Conservation (phyloP, 2,329 filamentous ascomycete species). For the Colletotrichum liriopes region DNA sequence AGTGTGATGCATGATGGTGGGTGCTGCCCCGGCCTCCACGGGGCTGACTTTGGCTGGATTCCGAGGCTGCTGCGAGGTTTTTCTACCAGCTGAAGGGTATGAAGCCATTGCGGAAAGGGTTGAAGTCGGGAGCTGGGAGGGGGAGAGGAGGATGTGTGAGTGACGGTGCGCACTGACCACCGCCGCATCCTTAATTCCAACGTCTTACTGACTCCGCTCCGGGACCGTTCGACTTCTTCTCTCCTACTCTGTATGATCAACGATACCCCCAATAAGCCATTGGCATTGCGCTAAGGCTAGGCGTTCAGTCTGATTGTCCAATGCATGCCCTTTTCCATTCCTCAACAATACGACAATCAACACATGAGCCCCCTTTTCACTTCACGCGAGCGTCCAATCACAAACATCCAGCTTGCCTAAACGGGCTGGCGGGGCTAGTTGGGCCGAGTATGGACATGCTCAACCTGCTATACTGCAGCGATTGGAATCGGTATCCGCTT, state of each 20-base stretch:
- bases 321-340: not conserved
- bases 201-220: not conserved
- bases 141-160: not conserved
- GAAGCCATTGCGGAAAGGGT: not conserved
- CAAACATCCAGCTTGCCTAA: not conserved
- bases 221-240: not conserved
- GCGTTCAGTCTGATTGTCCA: not conserved
- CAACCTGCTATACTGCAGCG: not conserved
- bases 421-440: constrained; percentile 13
- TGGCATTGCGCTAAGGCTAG: not conserved
- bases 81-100: not conserved
- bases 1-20: not conserved
- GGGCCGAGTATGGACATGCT: not conserved
- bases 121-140: not conserved
- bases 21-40: not conserved
- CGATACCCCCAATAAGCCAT: not conserved
- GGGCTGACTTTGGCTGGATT: not conserved
- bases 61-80: not conserved
- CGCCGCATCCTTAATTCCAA: constrained; percentile 28
- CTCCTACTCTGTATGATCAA: not conserved
- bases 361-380: not conserved
- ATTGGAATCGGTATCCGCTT: not conserved
- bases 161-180: not conserved
- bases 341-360: not conserved
- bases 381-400: not conserved